Base-by-base conservation (phyloP, 208 protist species). In the Trypanosoma conorhini region DNA sequence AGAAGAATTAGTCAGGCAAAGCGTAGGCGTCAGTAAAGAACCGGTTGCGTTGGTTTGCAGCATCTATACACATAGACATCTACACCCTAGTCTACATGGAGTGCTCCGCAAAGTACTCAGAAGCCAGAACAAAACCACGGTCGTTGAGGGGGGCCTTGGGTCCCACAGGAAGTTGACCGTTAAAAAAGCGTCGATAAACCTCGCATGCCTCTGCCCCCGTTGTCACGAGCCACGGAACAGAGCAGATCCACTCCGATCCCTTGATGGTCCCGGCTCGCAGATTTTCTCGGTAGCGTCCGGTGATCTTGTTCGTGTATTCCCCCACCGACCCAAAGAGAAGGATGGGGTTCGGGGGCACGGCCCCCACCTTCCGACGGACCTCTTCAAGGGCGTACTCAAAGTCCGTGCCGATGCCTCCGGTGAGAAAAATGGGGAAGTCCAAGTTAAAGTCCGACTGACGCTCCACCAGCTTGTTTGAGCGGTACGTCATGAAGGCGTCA, bases 361-460 rank as follows among this genome's bases (percentile, higher is more conserved):
- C 89, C 40, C 88, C 92, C 30, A 98, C 94, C 77, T 98, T 98
- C 48, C 94, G 90, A 42, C 92, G 90, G 50, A 98, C 94, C 87
- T 98, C 92, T 72, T 98, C 94, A 38, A 98, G 84, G 22, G 92
- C 83, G 76, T 96, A 97, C 87, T 98, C 94, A 80, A 98, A 98
- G 70, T 98, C 94, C 7, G 94, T 98, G 40, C 94, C 94, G 56
- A 98, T 95, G 63, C 94, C 94, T 60, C 94, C 94, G 5, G 78
- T 91, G 22, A 96, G 72, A 48, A 98, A 97, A 73, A 98, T 97
- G 52, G 94, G 94, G 62, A 98, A 96, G 72, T 98, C 94, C 1
- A 98, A 78, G 68, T 97, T 96, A 72, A 98, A 98, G 72, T 98
- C 94, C 17, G 89, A 93, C 77, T 98, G 94, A 51, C 94, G 84